These are phyloP conservation scores for Puya raimondii DNA, from an alignment of 176 grass and related monocot species.

Conservation along the genomic window DNA sequence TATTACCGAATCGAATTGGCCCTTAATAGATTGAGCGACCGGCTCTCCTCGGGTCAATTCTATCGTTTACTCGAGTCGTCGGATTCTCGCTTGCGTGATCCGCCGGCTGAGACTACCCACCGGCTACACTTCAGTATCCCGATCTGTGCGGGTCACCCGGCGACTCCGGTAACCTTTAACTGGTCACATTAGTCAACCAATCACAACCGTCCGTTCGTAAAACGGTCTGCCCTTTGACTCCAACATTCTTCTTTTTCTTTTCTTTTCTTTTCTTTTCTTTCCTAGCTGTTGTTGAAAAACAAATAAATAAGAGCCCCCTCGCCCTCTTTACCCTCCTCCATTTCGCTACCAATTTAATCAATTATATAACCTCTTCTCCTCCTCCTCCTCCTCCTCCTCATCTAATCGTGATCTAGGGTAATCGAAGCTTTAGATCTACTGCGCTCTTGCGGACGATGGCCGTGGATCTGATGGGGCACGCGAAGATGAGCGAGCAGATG, in stretches of 20 bases:
- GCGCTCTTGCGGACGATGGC: slow-evolving; percentile 17
- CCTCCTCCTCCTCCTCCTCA: neutral
- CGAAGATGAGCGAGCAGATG: slow-evolving; percentile 50
- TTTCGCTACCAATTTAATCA: too few species aligned
- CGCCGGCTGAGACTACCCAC: neutral
- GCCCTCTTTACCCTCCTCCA: too few species aligned
- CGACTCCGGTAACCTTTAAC: neutral
- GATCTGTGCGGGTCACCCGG: neutral
- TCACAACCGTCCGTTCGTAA: too few species aligned
- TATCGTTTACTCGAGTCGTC: neutral
- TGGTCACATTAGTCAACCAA: neutral
- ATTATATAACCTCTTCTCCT: too few species aligned
- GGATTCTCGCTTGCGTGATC: neutral
- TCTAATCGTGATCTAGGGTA: neutral
- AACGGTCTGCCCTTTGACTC: too few species aligned
- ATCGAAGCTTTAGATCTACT: neutral
- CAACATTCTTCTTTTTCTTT: too few species aligned
- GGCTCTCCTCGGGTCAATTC: neutral
- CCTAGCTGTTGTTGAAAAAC: too few species aligned
- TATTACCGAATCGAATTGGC: too few species aligned
- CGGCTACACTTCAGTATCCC: neutral
- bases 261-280: too few species aligned
- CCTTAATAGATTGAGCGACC: neutral
- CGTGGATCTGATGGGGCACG: slow-evolving; percentile 44
- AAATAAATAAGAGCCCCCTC: too few species aligned